Percentiles rank a stretch among this genome's conserved stretches.
Evolutionary conservation across 176 grass and related monocot genomes (phyloP).

Genomic region (Saccharum spontaneum): DNA sequence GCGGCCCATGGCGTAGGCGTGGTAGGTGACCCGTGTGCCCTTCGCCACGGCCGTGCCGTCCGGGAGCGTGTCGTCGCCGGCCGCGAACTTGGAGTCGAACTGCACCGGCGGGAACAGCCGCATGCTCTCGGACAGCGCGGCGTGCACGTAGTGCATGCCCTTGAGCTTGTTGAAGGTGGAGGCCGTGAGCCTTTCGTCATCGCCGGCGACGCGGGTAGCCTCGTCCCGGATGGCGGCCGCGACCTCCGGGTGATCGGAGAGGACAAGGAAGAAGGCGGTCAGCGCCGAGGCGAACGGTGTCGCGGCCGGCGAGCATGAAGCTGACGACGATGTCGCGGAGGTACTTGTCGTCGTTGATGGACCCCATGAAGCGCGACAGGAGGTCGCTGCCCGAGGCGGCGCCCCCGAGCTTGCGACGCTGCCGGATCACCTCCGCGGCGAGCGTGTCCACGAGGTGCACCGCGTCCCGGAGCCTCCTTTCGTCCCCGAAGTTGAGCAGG

Average conservation of each 20-base stretch:
- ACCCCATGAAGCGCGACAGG: constrained; percentile 61
- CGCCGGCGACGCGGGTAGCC: constrained; percentile 25
- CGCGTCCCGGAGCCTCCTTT: constrained; percentile 46
- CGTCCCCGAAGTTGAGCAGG: constrained; percentile 66
- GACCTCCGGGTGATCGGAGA: constrained; percentile 57
- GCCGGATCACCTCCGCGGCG: constrained; percentile 64
- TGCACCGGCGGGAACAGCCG: constrained; percentile 81
- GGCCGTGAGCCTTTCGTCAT: background rate
- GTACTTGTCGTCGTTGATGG: constrained; percentile 69
- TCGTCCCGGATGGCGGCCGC: constrained; percentile 48
- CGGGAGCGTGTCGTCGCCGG: constrained; percentile 62
- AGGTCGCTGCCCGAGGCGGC: constrained; percentile 61
- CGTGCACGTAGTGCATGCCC: constrained; percentile 85
- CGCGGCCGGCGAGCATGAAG: constrained; percentile 85
- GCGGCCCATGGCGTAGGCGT: constrained; percentile 82
- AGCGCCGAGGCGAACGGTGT: constrained; percentile 76
- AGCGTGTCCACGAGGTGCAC: constrained; percentile 63
- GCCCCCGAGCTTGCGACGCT: constrained; percentile 63
- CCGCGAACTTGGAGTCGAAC: constrained; percentile 81
- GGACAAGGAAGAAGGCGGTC: constrained; percentile 78
- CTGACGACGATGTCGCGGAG: constrained; percentile 83
- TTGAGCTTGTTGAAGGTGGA: constrained; percentile 44
- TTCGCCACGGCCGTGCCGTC: constrained; percentile 56
- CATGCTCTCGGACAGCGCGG: constrained; percentile 79
- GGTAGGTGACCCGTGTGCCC: constrained; percentile 78